Percentiles rank a stretch among this genome's conserved stretches.
phyloP scores from a whole-genome alignment of 2,329 filamentous ascomycete species.

The Xylaria sp. region DNA sequence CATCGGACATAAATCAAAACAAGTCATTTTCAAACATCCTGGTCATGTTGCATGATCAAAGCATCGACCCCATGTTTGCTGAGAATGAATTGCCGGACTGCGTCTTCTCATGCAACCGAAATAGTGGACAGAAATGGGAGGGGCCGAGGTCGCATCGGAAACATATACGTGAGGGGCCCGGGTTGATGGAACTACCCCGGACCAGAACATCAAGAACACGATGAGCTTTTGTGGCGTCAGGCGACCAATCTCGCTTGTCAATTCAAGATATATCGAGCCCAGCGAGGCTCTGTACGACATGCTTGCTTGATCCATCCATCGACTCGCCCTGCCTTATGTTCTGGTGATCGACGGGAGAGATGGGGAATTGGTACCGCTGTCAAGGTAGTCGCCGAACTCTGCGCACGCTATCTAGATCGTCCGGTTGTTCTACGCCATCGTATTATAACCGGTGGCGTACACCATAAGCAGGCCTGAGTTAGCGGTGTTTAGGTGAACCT shows the following conservation, averaged over 20 bases:
- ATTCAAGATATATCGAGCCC: neutral
- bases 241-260: neutral
- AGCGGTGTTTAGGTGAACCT: neutral
- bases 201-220: neutral
- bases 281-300: neutral
- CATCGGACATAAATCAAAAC: neutral
- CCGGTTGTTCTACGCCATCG: neutral
- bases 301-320: too few species aligned
- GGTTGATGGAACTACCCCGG: neutral
- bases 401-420: neutral
- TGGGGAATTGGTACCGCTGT: too few species aligned
- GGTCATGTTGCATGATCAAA: neutral
- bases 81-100: neutral
- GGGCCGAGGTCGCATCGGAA: neutral
- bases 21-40: neutral
- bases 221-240: neutral
- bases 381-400: neutral
- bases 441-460: neutral
- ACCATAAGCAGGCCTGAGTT: neutral
- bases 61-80: neutral
- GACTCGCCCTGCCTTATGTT: neutral
- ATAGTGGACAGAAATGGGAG: conserved; percentile 1
- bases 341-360: too few species aligned
- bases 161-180: neutral
- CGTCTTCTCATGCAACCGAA: neutral